A percentile compares a stretch with the other conserved stretches of the same genome.
Conservation (phyloP, 1,284 basidiomycete genomes). For the Trametes polyzona region DNA sequence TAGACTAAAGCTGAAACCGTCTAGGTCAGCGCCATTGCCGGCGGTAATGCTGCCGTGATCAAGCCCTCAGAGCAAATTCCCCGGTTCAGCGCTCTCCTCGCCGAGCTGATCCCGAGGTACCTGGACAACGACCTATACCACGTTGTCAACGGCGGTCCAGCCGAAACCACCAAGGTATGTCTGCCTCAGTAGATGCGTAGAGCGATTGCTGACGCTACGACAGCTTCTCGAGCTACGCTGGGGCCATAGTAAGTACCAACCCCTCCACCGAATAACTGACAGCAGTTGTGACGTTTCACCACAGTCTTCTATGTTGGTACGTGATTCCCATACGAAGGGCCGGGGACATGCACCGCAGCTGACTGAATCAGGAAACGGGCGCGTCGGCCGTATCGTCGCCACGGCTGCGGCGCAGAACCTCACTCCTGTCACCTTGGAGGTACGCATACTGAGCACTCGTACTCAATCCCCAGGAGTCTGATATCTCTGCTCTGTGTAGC, state of each 20-base stretch:
- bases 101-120: conserved; percentile 78
- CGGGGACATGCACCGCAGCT: not conserved
- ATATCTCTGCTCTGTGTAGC: too few relatives aligned
- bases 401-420: conserved; percentile 83
- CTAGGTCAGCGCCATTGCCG: conserved; percentile 63
- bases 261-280: not conserved
- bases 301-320: conserved; percentile 62
- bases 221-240: conserved; percentile 77
- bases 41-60: conserved; percentile 72
- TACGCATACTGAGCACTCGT: conserved; percentile 36
- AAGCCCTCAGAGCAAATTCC: conserved; percentile 81
- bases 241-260: conserved; percentile 71
- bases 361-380: conserved; percentile 53
- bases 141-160: conserved; percentile 74
- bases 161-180: conserved; percentile 68
- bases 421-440: conserved; percentile 81
- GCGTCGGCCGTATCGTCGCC: conserved; percentile 78
- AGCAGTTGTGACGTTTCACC: not conserved
- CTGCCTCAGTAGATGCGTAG: too few relatives aligned
- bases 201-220: not conserved
- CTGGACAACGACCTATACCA: conserved; percentile 71
- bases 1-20: not conserved
- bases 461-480: too few relatives aligned
- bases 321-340: conserved; percentile 1
- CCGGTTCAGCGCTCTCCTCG: conserved; percentile 65